Evolutionary conservation across 2,329 filamentous ascomycete genomes (phyloP), one percentile per base, ranked within the genome.

Genomic region (Microdochium bolleyi): DNA sequence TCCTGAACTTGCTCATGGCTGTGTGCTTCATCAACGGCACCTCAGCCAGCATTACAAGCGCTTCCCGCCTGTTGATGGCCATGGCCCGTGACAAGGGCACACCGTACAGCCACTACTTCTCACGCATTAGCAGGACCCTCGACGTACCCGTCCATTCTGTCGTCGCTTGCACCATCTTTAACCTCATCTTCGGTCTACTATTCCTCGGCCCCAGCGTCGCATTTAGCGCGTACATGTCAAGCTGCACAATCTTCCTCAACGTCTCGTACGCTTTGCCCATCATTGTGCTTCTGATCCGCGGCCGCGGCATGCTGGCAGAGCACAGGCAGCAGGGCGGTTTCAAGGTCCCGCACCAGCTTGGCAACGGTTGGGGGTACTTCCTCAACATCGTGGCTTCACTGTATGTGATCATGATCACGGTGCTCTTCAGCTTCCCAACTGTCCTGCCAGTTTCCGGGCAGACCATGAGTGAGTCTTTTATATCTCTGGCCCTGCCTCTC

Each of bases 11-110:
- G 22, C 68, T 72, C 59, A 56, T 76, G 0, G 65, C 64, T 0
- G 59, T 76, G 0, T 75, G 73, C 55, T 75, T 76, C 49, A 63
- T 76, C 44, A 73, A 74, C 25, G 74, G 73, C 16, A 73, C 71
- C 9, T 70, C 69, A n/a, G 72, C 71, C 1, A 70, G 69, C 38
- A 64, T 73, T 8, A 75, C 72, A 9, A 72, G 67, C 51, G 71
- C 67, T 1, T 74, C 67, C 34, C 62, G 74, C 32, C 64, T 77
- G 14, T 56, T 73, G 13, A 76, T 66, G 55, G 63, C 73, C 4
- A 76, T 78, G 65, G 75, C 75, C 5, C 67, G 75, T 51, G 75
- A 76, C 52, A 66, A 64, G 41, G 73, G 69, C 8, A 64, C 69
- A 7, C 58, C 67, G 2, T 69, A 64, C 52, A 64, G 62, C 30